Percentiles rank a stretch among this genome's conserved stretches.
Evolutionary conservation across 805 yeast species (phyloP).

Genomic region (Lachancea cidri): DNA sequence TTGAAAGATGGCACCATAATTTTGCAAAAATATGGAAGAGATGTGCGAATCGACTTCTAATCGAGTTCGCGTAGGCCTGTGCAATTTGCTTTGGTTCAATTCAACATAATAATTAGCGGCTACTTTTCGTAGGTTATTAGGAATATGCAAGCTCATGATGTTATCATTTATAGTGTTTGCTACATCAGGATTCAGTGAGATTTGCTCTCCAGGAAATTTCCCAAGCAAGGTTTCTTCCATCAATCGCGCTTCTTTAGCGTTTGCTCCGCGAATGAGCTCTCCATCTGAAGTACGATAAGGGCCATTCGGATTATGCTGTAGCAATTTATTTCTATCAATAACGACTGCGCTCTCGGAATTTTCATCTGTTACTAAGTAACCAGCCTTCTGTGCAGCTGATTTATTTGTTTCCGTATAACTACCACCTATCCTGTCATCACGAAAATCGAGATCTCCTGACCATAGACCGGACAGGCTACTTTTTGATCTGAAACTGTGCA

Average conservation of each 20-base stretch:
- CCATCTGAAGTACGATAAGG: slow-evolving; percentile 29
- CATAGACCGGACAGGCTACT: too few relatives aligned
- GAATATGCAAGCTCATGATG: slow-evolving; percentile 54
- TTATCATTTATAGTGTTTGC: slow-evolving; percentile 58
- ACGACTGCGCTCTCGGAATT: slow-evolving; percentile 19
- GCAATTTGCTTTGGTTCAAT: slow-evolving; percentile 49
- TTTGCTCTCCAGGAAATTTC: slow-evolving; percentile 43
- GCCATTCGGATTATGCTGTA: slow-evolving; percentile 26
- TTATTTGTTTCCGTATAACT: too few relatives aligned
- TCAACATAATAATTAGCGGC: slow-evolving; percentile 53
- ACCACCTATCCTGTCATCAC: too few relatives aligned
- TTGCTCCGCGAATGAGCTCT: slow-evolving; percentile 13
- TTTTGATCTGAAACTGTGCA: too few relatives aligned
- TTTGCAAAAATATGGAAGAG: slow-evolving; percentile 74
- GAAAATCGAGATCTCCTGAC: too few relatives aligned
- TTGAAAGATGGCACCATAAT: slow-evolving; percentile 65
- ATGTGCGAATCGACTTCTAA: slow-evolving; percentile 74
- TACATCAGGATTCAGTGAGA: slow-evolving; percentile 52
- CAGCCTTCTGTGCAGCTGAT: slow-evolving; percentile 11
- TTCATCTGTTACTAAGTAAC: slow-evolving; percentile 12
- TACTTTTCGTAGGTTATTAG: slow-evolving; percentile 56
- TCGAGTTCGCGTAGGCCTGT: slow-evolving; percentile 40
- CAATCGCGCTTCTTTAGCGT: slow-evolving; percentile 38
- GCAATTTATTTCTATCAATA: slow-evolving; percentile 34
- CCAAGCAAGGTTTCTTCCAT: slow-evolving; percentile 55